Base-by-base conservation (phyloP, 2,329 filamentous ascomycete species). In the Aphanoascus verrucosus region DNA sequence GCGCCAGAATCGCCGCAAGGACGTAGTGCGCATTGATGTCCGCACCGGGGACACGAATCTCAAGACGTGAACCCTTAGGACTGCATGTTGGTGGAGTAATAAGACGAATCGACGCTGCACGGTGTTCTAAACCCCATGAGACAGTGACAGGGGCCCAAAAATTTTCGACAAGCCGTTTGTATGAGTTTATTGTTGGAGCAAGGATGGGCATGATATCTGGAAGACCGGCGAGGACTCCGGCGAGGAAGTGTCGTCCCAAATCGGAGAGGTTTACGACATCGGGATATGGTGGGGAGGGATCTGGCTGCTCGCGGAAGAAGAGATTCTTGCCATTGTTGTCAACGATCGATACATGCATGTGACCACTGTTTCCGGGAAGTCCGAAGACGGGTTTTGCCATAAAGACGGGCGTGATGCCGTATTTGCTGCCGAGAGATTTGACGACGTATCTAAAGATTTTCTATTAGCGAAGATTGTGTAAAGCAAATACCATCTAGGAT, bases 121-220 rank as follows among this genome's bases (percentile, higher is more conserved):
- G 87, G 68, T 98, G 91, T 70, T 97, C 93, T 4, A 96, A 74
- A 0, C 93, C 93, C 93, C 93, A 98, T 0, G 88, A 95, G 0
- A 97, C 93, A 0, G 91, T 96, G 5, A 98, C 93, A 0, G 93
- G 93, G 0, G 93, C 93, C 93, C 93, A 98, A 72, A 96, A 97
- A 72, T 97, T 97, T 74, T 98, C 93, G 1, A 98, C 93, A 0
- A 98, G 79, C 2, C 93, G 84, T 73, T 98, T 98, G 77, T 98
- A 98, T 57, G 88, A 94, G 77, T 98, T 98, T 65, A 98, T 81
- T 0, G 88, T 98, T 0, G 93, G 93, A 0, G 91, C 93, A 11
- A 98, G 77, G 55, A 97, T 76, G 0, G 93, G 93, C 93, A 98
- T 98, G 60, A 97, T 82, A 64, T 96, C 88, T 1, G 93, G 88